Evolutionary conservation across 73 alveolate species (phyloP).

Genomic region (Paramecium primaurelia): DNA sequence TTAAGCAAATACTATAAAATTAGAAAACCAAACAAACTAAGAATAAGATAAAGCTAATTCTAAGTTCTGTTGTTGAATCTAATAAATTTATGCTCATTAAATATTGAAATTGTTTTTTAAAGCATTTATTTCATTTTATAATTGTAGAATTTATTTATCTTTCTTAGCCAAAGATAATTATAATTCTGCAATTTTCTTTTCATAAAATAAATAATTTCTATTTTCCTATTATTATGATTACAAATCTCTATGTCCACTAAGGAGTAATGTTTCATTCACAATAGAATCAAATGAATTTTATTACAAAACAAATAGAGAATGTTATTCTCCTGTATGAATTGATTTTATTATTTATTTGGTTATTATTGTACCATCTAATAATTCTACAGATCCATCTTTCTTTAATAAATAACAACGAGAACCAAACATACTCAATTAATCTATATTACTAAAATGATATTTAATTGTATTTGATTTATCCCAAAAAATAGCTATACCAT

Average conservation of each 20-base stretch:
- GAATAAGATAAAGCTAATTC: not conserved
- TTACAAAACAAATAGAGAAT: not conserved
- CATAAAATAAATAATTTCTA: not conserved
- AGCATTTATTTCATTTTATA: not conserved
- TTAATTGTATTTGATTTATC: not conserved
- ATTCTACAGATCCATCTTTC: not conserved
- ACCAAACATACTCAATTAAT: not conserved
- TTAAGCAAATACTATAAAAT: not conserved
- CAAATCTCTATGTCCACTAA: not conserved
- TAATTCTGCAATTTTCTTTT: not conserved
- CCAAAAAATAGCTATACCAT: not conserved
- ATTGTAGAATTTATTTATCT: not conserved
- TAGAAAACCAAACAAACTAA: not conserved
- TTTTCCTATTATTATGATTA: not conserved
- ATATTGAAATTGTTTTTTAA: not conserved
- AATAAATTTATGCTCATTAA: not conserved
- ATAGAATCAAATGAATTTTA: not conserved
- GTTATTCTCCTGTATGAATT: constrained; percentile 2
- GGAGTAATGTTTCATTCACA: not conserved
- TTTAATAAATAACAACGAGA: not conserved
- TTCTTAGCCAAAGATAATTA: not conserved
- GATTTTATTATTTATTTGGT: not conserved
- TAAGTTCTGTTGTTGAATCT: not conserved
- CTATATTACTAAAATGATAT: not conserved
- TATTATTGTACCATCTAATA: not conserved